phyloP scores from a whole-genome alignment of 257 asterid species.

The Penstemon barbatus region DNA sequence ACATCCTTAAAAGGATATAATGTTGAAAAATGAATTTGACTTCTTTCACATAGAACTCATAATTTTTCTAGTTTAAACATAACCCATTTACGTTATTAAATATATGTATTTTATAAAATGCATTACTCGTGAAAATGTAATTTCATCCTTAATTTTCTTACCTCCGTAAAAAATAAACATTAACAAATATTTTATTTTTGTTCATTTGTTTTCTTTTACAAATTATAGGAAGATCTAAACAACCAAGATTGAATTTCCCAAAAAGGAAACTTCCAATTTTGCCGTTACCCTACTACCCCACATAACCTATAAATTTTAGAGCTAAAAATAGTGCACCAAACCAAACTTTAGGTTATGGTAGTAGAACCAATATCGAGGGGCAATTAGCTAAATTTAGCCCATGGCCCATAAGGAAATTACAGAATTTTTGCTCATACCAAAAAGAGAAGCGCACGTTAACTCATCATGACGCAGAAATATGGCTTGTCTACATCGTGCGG shows the following conservation, averaged over 20 bases:
- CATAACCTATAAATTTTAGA: neutral
- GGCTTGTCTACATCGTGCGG: slow-evolving; percentile 41
- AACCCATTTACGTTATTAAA: too few relatives aligned
- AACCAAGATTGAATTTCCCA: neutral
- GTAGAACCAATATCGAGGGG: neutral
- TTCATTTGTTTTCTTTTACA: too few relatives aligned
- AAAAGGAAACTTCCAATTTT: neutral
- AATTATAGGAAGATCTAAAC: neutral
- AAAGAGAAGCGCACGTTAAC: slow-evolving; percentile 40
- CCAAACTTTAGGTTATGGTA: neutral
- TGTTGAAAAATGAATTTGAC: too few relatives aligned
- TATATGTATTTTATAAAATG: too few relatives aligned
- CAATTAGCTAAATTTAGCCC: slow-evolving; percentile 3
- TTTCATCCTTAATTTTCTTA: too few relatives aligned
- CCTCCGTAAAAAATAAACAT: too few relatives aligned
- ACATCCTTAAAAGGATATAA: too few relatives aligned
- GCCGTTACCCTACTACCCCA: slow-evolving; percentile 12
- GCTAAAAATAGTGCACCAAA: slow-evolving; percentile 8
- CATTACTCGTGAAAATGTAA: too few relatives aligned
- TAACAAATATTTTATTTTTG: too few relatives aligned
- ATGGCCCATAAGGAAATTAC: slow-evolving; percentile 17
- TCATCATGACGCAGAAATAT: slow-evolving; percentile 36
- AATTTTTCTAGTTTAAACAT: too few relatives aligned
- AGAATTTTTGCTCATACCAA: slow-evolving; percentile 17
- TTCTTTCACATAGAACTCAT: too few relatives aligned